Conservation (phyloP, 2,329 filamentous ascomycete species). For the Xylariaceae sp. region DNA sequence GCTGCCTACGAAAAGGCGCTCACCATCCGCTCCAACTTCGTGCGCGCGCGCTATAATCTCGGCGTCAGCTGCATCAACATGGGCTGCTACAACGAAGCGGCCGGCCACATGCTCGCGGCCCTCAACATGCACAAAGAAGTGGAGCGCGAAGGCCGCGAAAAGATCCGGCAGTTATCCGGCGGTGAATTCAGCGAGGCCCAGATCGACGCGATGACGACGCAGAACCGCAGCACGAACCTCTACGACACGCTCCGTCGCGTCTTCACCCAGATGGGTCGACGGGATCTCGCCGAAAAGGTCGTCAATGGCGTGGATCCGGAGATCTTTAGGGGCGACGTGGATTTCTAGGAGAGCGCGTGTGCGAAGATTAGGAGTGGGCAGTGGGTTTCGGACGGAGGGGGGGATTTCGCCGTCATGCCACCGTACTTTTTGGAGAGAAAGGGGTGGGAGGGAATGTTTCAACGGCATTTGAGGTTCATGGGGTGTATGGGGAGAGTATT, state of each 20-base stretch:
- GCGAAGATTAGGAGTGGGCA: not conserved
- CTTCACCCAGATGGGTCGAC: conserved; percentile 91
- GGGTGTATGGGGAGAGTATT: not conserved
- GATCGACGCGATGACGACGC: conserved; percentile 80
- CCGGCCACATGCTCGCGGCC: conserved; percentile 84
- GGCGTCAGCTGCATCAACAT: conserved; percentile 97
- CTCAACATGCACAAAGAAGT: conserved; percentile 94
- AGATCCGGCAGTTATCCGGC: conserved; percentile 76
- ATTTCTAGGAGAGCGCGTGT: conserved; percentile 50
- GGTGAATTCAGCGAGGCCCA: conserved; percentile 58
- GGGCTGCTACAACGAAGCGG: conserved; percentile 87
- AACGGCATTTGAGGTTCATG: conserved; percentile 2
- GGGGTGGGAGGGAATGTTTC: conserved; percentile 1
- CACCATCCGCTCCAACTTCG: conserved; percentile 88
- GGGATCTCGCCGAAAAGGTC: conserved; percentile 83
- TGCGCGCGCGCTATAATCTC: conserved; percentile 92
- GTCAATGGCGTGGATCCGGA: conserved; percentile 87
- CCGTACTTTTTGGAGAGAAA: not conserved
- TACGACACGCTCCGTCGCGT: conserved; percentile 91
- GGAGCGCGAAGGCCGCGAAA: conserved; percentile 75
- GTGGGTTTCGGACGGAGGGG: not conserved
- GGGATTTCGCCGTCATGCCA: not conserved
- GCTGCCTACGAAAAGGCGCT: conserved; percentile 93
- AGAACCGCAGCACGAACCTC: conserved; percentile 94
- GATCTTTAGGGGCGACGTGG: conserved; percentile 82